Evolutionary conservation across 306 rosid genomes (phyloP).

Genomic region (Vigna radiata): DNA sequence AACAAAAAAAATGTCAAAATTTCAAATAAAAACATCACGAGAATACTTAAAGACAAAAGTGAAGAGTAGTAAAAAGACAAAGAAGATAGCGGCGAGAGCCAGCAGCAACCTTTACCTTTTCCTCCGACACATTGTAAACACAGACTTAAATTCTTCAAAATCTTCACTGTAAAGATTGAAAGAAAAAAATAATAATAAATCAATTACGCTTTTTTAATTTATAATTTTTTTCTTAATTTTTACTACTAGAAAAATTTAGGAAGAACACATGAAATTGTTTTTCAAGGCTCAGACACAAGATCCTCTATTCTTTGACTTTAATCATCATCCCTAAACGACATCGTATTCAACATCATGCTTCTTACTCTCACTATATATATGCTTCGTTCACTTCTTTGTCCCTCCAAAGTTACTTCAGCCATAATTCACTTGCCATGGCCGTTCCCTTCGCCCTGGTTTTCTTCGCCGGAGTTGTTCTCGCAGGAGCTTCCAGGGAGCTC

Average conservation of each 20-base stretch:
- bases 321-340: conserved; percentile 26
- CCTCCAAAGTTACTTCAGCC: conserved; percentile 8
- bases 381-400: conserved; percentile 5
- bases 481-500: conserved; percentile 65
- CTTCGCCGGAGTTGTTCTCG: conserved; percentile 36
- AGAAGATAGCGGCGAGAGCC: conserved; percentile 48
- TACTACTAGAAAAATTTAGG: too few relatives aligned
- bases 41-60: background rate
- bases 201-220: too few relatives aligned
- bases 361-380: background rate
- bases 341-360: conserved; percentile 17
- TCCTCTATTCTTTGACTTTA: background rate
- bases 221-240: too few relatives aligned
- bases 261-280: too few relatives aligned
- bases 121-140: conserved; percentile 42
- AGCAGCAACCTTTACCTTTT: conserved; percentile 22
- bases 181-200: too few relatives aligned
- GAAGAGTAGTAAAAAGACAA: conserved; percentile 47
- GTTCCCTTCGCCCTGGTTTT: background rate
- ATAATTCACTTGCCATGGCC: conserved; percentile 40
- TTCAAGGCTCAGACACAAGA: background rate
- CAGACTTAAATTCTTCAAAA: background rate
- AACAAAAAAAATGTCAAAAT: background rate
- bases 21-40: background rate
- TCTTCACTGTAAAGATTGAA: too few relatives aligned